Evolutionary conservation across 2,329 filamentous ascomycete genomes (phyloP).

Genomic region (Daldinia sp.): DNA sequence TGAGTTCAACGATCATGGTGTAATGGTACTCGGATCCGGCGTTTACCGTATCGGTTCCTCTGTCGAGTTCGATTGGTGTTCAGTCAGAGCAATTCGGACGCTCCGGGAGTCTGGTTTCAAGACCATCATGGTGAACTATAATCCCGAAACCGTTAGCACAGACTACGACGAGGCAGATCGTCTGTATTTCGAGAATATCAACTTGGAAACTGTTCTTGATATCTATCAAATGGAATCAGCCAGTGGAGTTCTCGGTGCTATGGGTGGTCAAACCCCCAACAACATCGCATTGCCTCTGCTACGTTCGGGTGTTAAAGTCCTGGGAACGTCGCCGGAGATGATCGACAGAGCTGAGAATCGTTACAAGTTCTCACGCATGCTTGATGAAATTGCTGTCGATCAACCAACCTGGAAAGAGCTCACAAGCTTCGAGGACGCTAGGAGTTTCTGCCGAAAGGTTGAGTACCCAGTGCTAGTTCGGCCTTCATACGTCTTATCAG

Average conservation of each 20-base stretch:
- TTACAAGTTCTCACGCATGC: conserved; percentile 98
- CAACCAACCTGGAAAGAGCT: conserved; percentile 98
- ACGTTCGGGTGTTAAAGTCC: conserved; percentile 88
- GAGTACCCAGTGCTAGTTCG: conserved; percentile 94
- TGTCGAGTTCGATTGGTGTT: conserved; percentile 99
- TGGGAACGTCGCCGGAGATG: conserved; percentile 98
- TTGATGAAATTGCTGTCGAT: conserved; percentile 93
- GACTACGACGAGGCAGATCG: conserved; percentile 96
- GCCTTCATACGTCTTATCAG: conserved; percentile 95
- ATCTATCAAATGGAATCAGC: conserved; percentile 91
- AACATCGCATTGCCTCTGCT: conserved; percentile 94
- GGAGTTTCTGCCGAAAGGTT: conserved; percentile 86
- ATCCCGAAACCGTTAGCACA: conserved; percentile 89
- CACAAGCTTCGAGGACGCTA: conserved; percentile 92
- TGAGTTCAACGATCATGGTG: conserved; percentile 85
- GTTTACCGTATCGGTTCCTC: conserved; percentile 98
- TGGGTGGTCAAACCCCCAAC: conserved; percentile 98
- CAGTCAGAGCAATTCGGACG: conserved; percentile 91
- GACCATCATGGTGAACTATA: conserved; percentile 86
- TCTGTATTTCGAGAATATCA: conserved; percentile 97
- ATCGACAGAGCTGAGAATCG: conserved; percentile 97
- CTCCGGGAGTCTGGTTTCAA: conserved; percentile 86
- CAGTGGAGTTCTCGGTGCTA: conserved; percentile 88
- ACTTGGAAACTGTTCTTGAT: conserved; percentile 88
- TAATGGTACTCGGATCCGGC: conserved; percentile 96